Percentiles rank a stretch among this genome's conserved stretches.
Evolutionary conservation across 164 flowering plant genomes (phyloP).

Genomic region (grape (Vitis vinifera)): DNA sequence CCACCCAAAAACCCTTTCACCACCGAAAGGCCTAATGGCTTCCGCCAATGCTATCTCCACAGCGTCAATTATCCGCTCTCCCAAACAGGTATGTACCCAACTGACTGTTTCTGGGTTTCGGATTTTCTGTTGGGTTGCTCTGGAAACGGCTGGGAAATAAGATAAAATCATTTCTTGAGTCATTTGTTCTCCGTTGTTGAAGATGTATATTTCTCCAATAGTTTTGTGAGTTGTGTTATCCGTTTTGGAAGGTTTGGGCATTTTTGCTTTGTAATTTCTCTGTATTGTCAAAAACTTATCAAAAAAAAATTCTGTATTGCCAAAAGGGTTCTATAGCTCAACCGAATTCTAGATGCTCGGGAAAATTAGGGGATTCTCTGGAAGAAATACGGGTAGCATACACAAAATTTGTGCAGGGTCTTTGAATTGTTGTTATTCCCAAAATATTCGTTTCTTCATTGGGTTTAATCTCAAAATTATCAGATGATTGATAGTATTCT

Average conservation of each 20-base stretch:
- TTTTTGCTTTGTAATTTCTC: not conserved
- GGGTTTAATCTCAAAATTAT: not conserved
- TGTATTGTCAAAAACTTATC: too few species aligned
- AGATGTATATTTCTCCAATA: too few species aligned
- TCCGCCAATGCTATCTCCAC: constrained; percentile 68
- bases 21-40: constrained; percentile 47
- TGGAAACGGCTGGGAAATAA: not conserved
- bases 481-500: not conserved
- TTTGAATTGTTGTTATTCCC: not conserved
- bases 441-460: not conserved
- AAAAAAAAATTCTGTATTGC: too few species aligned
- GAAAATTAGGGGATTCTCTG: too few species aligned
- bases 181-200: not conserved
- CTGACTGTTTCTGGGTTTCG: too few species aligned
- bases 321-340: too few species aligned
- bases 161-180: not conserved
- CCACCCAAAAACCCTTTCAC: not conserved
- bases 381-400: not conserved
- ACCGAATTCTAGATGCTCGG: too few species aligned
- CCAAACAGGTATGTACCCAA: constrained; percentile 42
- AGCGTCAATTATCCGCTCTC: constrained; percentile 55
- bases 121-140: not conserved
- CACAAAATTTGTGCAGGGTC: not conserved
- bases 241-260: too few species aligned
- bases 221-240: too few species aligned